A percentile compares a stretch with the other conserved stretches of the same genome.
Evolutionary conservation across 2,329 filamentous ascomycete species (phyloP).

Genomic region (Diplodia seriata): DNA sequence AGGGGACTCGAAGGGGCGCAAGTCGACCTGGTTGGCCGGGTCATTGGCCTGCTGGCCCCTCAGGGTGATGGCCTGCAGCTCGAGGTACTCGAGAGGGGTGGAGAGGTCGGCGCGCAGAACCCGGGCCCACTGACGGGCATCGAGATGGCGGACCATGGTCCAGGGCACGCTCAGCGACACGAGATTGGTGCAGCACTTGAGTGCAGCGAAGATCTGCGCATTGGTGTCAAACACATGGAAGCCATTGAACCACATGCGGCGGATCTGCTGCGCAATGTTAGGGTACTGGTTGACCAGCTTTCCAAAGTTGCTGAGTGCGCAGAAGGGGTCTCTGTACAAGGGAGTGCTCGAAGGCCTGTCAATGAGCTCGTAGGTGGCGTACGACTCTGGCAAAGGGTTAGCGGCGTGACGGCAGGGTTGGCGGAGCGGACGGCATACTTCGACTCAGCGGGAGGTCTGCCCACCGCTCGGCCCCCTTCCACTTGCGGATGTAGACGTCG

Average conservation of each 20-base stretch:
- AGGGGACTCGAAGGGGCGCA: constrained; percentile 52
- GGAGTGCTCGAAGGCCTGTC: constrained; percentile 54
- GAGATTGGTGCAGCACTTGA: constrained; percentile 56
- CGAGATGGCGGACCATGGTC: constrained; percentile 59
- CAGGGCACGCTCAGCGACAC: constrained; percentile 59
- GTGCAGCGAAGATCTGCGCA: constrained; percentile 56
- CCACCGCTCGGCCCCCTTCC: constrained; percentile 62
- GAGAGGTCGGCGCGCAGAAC: constrained; percentile 54
- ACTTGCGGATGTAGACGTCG: constrained; percentile 59
- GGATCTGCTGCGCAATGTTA: constrained; percentile 56
- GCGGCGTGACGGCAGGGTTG: not conserved
- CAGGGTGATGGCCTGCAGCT: constrained; percentile 60
- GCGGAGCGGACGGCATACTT: constrained; percentile 32
- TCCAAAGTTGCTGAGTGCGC: constrained; percentile 56
- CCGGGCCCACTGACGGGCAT: constrained; percentile 56
- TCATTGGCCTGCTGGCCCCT: constrained; percentile 53
- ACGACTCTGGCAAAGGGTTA: constrained; percentile 43
- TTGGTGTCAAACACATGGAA: constrained; percentile 61
- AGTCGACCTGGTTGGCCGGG: constrained; percentile 51
- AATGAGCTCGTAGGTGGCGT: constrained; percentile 58
- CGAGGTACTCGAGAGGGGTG: constrained; percentile 57
- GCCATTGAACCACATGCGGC: constrained; percentile 62
- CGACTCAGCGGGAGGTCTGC: constrained; percentile 55
- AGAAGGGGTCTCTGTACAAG: constrained; percentile 59
- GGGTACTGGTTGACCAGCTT: constrained; percentile 55